phyloP scores from a whole-genome alignment of 2,329 filamentous ascomycete genomes.

The Hypoxylon sp. region DNA sequence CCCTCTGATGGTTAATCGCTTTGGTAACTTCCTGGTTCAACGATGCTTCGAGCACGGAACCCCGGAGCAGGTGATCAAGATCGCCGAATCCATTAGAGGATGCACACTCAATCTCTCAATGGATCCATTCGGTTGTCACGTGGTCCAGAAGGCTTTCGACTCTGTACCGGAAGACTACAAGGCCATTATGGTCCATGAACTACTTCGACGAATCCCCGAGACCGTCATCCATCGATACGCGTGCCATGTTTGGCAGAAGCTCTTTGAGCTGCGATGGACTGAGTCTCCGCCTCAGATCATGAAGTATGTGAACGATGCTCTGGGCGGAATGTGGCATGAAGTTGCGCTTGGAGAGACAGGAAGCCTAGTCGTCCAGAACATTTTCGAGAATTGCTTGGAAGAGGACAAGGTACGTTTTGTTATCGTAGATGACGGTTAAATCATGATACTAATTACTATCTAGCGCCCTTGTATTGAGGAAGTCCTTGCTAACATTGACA shows the following conservation, averaged over 20 bases:
- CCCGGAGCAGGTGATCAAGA: slow-evolving; percentile 92
- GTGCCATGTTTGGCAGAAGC: slow-evolving; percentile 99
- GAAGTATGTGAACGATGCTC: slow-evolving; percentile 96
- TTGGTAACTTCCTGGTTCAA: slow-evolving; percentile 98
- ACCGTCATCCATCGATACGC: slow-evolving; percentile 99
- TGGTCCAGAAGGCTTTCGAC: slow-evolving; percentile 98
- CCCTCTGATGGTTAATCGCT: slow-evolving; percentile 96
- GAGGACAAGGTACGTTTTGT: slow-evolving; percentile 86
- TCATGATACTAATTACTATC: slow-evolving; percentile 38
- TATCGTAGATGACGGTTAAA: background rate
- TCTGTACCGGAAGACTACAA: slow-evolving; percentile 98
- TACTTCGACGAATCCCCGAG: slow-evolving; percentile 94
- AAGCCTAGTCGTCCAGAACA: slow-evolving; percentile 98
- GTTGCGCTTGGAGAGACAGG: slow-evolving; percentile 97
- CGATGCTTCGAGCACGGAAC: slow-evolving; percentile 99
- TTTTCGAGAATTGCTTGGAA: slow-evolving; percentile 98
- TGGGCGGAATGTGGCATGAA: slow-evolving; percentile 98
- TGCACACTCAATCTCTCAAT: slow-evolving; percentile 96
- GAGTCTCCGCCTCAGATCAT: slow-evolving; percentile 97
- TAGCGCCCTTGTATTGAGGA: slow-evolving; percentile 98
- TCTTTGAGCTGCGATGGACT: slow-evolving; percentile 97
- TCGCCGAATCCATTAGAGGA: slow-evolving; percentile 93
- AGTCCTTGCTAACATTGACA: slow-evolving; percentile 93
- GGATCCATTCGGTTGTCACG: slow-evolving; percentile 98
- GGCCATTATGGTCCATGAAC: slow-evolving; percentile 97